Base-by-base conservation (phyloP, 2,329 filamentous ascomycete species). In the Diaporthe sp. region DNA sequence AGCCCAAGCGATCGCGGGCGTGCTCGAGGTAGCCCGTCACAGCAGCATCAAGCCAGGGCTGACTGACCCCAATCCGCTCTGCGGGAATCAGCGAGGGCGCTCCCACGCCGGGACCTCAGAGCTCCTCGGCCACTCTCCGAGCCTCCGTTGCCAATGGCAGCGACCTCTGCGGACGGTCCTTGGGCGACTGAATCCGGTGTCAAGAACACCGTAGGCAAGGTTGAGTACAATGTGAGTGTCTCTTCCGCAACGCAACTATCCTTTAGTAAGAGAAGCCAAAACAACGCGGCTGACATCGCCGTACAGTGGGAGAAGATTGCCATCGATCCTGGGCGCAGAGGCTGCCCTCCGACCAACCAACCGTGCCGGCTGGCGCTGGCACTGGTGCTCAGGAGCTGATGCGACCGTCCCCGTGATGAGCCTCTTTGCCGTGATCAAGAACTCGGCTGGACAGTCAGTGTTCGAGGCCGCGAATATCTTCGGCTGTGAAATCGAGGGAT, bases 381-480 rank as follows among this genome's bases (percentile, higher is more conserved):
- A 17, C 9, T 35, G 19, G 85, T 96, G 93, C 80, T 95, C 93
- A n/a, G n/a, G n/a, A n/a, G n/a, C n/a, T n/a, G n/a, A n/a, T n/a
- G n/a, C n/a, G n/a, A n/a, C n/a, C n/a, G n/a, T n/a, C n/a, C n/a
- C n/a, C n/a, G 92, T 92, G 2, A 63, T 75, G 65, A 66, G 71
- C 1, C 74, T 75, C 12, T 73, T 75, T 13, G 53, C 35, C 13
- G 68, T 61, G 71, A 37, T 73, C 25, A 75, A 73, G 71, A 75
- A 73, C 19, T 19, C 39, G 9, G 17, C 68, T 9, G 66, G 66
- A 35, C 25, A 56, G 4, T 59, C 68, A 56, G 68, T 75, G 13
- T 69, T 75, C 17, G 69, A 37, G 9, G 69, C 55, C 13, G 25
- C 73, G 59, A 75, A 94, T 76, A 77, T 88, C 1, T 93, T 92